Evolutionary conservation across 208 protist species (phyloP).

Genomic region (Acanthamoeba lenticulata): DNA sequence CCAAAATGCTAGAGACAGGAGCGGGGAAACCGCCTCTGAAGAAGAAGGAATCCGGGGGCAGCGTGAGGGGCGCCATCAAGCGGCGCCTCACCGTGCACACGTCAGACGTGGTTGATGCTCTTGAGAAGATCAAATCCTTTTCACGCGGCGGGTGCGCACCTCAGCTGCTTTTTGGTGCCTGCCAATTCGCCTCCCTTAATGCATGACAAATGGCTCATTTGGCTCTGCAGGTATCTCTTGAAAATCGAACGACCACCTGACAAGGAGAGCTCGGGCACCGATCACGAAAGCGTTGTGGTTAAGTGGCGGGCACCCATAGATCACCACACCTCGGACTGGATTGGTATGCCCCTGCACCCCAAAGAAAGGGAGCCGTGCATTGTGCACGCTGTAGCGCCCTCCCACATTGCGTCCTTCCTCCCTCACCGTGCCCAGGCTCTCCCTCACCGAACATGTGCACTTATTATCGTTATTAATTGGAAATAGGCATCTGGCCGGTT

Average conservation of each 20-base stretch:
- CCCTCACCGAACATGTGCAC: too few relatives aligned
- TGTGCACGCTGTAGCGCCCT: background rate
- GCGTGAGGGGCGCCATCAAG: constrained; percentile 25
- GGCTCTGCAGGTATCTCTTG: constrained; percentile 7
- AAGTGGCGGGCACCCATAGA: constrained; percentile 63
- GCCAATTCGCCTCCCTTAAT: background rate
- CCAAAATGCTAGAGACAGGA: background rate
- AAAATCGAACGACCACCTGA: background rate
- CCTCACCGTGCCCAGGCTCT: too few relatives aligned
- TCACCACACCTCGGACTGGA: constrained; percentile 63
- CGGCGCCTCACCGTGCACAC: constrained; percentile 6
- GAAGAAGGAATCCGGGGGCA: constrained; percentile 30
- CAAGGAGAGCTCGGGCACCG: background rate
- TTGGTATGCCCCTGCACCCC: background rate
- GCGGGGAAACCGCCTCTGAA: background rate
- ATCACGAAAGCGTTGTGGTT: background rate
- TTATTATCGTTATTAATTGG: background rate
- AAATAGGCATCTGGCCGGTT: constrained; percentile 16
- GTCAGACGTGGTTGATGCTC: constrained; percentile 9
- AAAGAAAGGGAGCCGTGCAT: background rate
- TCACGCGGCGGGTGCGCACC: background rate
- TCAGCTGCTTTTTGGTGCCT: background rate
- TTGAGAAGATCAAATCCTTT: constrained; percentile 44
- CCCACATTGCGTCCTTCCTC: background rate
- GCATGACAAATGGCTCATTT: background rate